Conservation (phyloP, 768 basidiomycete genomes). For the Pleurotus pulmonarius region DNA sequence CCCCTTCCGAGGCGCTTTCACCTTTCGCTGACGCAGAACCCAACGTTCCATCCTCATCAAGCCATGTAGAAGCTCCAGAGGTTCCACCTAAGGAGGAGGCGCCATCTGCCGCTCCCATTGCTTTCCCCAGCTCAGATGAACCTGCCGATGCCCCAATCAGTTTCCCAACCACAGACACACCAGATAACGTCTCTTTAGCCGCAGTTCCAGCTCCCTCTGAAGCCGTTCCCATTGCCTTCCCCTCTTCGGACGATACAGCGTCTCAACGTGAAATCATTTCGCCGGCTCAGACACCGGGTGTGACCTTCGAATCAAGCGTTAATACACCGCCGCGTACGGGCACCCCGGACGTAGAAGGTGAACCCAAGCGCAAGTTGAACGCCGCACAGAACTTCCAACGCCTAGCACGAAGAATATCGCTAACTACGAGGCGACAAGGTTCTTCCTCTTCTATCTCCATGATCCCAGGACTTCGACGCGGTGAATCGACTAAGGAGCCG, state of each 20-base stretch:
- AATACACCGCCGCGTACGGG: constrained; percentile 62
- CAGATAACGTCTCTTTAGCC: constrained; percentile 2
- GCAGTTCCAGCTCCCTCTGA: not conserved
- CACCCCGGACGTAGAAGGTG: constrained; percentile 72
- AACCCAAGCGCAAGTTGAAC: constrained; percentile 76
- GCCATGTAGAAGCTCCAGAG: constrained; percentile 6
- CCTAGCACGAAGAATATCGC: constrained; percentile 69
- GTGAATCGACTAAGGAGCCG: constrained; percentile 42
- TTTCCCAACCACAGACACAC: constrained; percentile 2
- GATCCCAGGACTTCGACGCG: constrained; percentile 52
- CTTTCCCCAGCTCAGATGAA: constrained; percentile 2
- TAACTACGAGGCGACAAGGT: constrained; percentile 56
- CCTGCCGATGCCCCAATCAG: constrained; percentile 13
- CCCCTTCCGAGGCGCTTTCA: constrained; percentile 14
- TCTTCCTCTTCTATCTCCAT: constrained; percentile 42
- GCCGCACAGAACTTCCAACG: constrained; percentile 86
- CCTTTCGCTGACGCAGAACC: constrained; percentile 29
- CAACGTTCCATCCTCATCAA: constrained; percentile 10
- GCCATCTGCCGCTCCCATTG: constrained; percentile 1
- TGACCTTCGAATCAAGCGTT: constrained; percentile 64
- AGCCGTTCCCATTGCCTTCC: constrained; percentile 27
- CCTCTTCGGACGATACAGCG: constrained; percentile 24
- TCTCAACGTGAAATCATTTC: constrained; percentile 13
- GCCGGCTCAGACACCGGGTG: constrained; percentile 32
- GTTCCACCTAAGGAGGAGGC: constrained; percentile 10